These are phyloP conservation scores for Solanum okadae DNA, from an alignment of 257 asterid species.

Conservation along the genomic window DNA sequence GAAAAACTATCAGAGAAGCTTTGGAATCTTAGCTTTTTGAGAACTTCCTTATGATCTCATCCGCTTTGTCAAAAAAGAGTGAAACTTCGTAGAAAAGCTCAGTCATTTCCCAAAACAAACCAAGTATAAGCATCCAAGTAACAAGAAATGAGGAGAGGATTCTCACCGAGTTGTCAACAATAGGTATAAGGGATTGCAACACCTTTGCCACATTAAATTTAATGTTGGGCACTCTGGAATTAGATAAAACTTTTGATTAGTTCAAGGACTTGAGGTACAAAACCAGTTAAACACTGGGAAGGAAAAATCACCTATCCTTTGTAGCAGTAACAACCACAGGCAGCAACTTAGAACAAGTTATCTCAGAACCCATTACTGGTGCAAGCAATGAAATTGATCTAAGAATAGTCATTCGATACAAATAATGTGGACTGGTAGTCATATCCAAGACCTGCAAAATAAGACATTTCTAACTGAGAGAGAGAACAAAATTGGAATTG, in stretches of 20 bases:
- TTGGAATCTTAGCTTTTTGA: not conserved
- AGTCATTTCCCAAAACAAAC: not conserved
- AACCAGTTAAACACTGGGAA: not conserved
- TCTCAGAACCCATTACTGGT: conserved; percentile 92
- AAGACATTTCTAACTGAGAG: not conserved
- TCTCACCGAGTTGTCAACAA: conserved; percentile 58
- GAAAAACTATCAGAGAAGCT: not conserved
- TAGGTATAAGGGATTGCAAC: conserved; percentile 52
- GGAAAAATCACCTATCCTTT: conserved; percentile 39
- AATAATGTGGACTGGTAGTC: conserved; percentile 69
- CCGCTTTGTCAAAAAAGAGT: not conserved
- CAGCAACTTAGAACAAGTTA: conserved; percentile 74
- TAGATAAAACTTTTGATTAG: not conserved
- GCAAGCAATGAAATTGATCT: conserved; percentile 78
- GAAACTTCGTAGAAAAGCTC: not conserved
- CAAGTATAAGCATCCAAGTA: not conserved
- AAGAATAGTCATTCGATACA: conserved; percentile 82
- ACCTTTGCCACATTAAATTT: conserved; percentile 72
- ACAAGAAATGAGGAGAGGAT: not conserved
- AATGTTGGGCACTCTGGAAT: conserved; percentile 56
- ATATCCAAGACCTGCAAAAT: conserved; percentile 63
- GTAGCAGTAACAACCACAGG: conserved; percentile 59
- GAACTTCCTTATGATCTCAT: not conserved
- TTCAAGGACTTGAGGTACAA: not conserved
- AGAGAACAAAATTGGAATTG: not conserved